A percentile compares a stretch with the other conserved stretches of the same genome.
Conservation (phyloP, 2,329 filamentous ascomycete genomes). For the Aspergillus candidus region DNA sequence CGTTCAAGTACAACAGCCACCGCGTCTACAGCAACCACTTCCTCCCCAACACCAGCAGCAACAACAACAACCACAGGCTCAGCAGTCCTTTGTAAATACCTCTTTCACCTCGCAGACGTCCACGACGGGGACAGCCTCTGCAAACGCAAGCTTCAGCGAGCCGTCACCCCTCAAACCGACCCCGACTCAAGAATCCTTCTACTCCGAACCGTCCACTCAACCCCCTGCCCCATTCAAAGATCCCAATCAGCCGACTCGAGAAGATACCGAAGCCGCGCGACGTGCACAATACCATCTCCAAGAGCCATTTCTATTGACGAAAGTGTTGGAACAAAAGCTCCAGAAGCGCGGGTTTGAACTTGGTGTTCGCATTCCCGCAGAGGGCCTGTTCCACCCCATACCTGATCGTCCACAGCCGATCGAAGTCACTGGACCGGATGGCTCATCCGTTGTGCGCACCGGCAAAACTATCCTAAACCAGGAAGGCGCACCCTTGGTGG, state of each 20-base stretch:
- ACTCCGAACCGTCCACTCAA: conserved; percentile 58
- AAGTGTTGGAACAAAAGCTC: conserved; percentile 49
- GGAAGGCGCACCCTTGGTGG: conserved; percentile 60
- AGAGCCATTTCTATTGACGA: conserved; percentile 66
- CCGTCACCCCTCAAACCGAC: conserved; percentile 48
- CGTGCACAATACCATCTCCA: conserved; percentile 63
- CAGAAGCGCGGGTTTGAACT: conserved; percentile 54
- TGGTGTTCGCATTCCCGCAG: conserved; percentile 54
- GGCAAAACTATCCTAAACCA: conserved; percentile 70
- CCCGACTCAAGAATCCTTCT: conserved; percentile 54
- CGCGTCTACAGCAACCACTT: conserved; percentile 39
- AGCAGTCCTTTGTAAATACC: conserved; percentile 22
- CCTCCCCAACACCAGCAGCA: conserved; percentile 18
- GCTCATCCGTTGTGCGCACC: conserved; percentile 55
- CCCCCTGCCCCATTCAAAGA: conserved; percentile 59
- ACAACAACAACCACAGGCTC: conserved; percentile 43
- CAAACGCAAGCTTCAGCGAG: conserved; percentile 46
- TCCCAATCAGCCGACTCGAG: conserved; percentile 56
- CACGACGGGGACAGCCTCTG: conserved; percentile 36
- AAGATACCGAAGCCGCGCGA: conserved; percentile 59
- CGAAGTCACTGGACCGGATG: conserved; percentile 55
- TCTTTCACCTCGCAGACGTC: conserved; percentile 38
- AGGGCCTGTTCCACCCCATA: conserved; percentile 47
- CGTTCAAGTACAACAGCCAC: conserved; percentile 28
- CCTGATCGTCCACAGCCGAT: conserved; percentile 39